Base-by-base conservation (phyloP, 768 basidiomycete genomes). In the Mrakia blollopis region DNA sequence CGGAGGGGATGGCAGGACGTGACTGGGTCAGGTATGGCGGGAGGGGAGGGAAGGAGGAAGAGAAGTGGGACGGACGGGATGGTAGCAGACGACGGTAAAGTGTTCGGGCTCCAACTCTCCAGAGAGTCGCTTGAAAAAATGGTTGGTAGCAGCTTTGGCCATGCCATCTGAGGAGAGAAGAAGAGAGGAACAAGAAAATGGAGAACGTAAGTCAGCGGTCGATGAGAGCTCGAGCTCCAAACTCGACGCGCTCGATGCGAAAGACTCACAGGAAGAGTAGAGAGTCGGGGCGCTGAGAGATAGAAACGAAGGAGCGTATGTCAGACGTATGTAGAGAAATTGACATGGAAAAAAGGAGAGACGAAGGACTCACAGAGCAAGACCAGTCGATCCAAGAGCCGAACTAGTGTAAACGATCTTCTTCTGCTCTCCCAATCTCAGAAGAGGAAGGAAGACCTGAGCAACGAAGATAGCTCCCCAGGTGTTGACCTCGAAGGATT, bases 381-480 rank as follows among this genome's bases (percentile, higher is more conserved):
- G 2, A 23, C 18, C 39, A 39, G 65, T 68, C 37, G 65, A 68
- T 8, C 35, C 65, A 3, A 68, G 23, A 3, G 65, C 39, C 8
- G 65, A 39, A 8, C 21, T 25, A 0, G 65, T 68, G 39, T 68
- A 68, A 23, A 68, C 39, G 37, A 68, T 68, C 37, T 68, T 68
- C 37, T 68, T 68, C 25, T 35, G 6, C 8, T 13, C 9, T 13
- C 65, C 37, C 10, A 23, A 1, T 11, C 65, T 35, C 5, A 68
- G 18, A 4, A 71, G 44, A 47, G 69, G 50, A 14, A 72, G 23
- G 71, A 57, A 72, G 28, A n/a, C 71, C 52, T 72, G 71, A 32
- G 52, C 35, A 23, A 60, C 28, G 21, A 35, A 60, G 54, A 72
- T 60, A 5, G 71, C 47, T 8, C 71, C 71, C 16, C 32, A 54